A percentile compares a stretch with the other conserved stretches of the same genome.
Evolutionary conservation across 2,329 filamentous ascomycete genomes (phyloP).

Genomic region (Hymenoscyphus fructigenus): DNA sequence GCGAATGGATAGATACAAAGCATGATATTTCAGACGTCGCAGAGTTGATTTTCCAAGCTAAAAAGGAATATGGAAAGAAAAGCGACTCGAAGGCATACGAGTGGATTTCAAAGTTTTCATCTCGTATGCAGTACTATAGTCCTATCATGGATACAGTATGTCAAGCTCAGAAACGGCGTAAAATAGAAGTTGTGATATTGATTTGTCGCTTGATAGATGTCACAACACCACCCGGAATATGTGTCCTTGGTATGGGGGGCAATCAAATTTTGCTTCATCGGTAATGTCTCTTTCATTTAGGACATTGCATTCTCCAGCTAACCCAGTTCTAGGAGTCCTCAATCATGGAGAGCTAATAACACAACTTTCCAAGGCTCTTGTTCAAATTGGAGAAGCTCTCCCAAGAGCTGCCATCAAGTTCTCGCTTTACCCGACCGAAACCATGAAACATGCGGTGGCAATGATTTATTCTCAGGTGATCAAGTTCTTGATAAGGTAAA

Average conservation of each 20-base stretch:
- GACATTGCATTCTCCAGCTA: background rate
- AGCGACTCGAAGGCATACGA: background rate
- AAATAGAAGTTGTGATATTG: background rate
- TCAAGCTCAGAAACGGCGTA: background rate
- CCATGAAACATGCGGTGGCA: slow-evolving; percentile 26
- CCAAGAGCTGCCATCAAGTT: slow-evolving; percentile 12
- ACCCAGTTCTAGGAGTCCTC: slow-evolving; percentile 5
- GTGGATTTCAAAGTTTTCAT: background rate
- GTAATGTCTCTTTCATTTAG: background rate
- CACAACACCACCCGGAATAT: slow-evolving; percentile 19
- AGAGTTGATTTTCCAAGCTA: slow-evolving; percentile 9
- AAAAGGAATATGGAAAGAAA: slow-evolving; percentile 11
- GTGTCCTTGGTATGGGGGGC: slow-evolving; percentile 19
- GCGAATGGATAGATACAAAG: background rate
- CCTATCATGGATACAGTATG: slow-evolving; percentile 3
- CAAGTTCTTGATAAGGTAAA: slow-evolving; percentile 24
- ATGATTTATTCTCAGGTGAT: slow-evolving; percentile 33
- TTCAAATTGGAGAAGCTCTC: slow-evolving; percentile 15
- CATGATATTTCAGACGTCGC: slow-evolving; percentile 7
- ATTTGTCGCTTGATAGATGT: background rate
- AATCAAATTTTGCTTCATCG: slow-evolving; percentile 18
- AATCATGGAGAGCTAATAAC: slow-evolving; percentile 18
- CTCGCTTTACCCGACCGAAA: slow-evolving; percentile 26
- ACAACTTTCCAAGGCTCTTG: slow-evolving; percentile 10
- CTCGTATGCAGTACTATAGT: slow-evolving; percentile 3